Base-by-base conservation (phyloP, 2,329 filamentous ascomycete species). In the Trichophyton rubrum region DNA sequence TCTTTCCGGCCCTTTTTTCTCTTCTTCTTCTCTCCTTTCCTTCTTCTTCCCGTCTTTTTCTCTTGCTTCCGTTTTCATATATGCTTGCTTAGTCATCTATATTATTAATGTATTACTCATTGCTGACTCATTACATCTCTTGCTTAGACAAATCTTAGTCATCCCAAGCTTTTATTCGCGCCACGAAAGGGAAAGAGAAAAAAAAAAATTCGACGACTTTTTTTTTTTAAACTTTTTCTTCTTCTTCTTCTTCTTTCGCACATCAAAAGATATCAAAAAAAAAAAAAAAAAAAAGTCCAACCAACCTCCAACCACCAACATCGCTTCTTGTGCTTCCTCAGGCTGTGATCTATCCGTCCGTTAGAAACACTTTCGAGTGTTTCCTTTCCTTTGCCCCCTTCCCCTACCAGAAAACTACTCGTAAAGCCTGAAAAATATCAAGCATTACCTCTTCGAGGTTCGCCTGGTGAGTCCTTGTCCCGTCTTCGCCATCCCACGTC, bases 401-500 rank as follows among this genome's bases (percentile, higher is more conserved):
- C 65, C 68, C 65, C 67, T 66, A 60, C 59, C 60, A 61, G 61
- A 66, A 69, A 71, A 70, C 64, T 66, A 68, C 65, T 69, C 68
- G 66, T 68, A 67, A 59, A 65, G 55, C 59, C 43, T 57, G 55
- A 56, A 62, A 65, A 62, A 65, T 53, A 60, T 27, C 38, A 61
- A 64, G 45, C 61, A 51, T 58, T 53, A 8, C 57, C 59, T 64
- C 27, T 58, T 59, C 38, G 62, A 62, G 62, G 61, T 64, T 59
- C 60, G 59, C 59, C 53, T 62, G 61, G 64, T 65, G 55, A 62
- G 64, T 57, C 30, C 17, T 3, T 17, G 5, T 40, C 27, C 20
- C 27, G 13, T 15, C 27, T 27, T 51, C 8, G 13, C 45, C 17
- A 27, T 51, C 17, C 17, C 17, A 13, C 45, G 45, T 22, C 22